Evolutionary conservation across 2,329 filamentous ascomycete genomes (phyloP).

Genomic region (Raffaelea albimanens): DNA sequence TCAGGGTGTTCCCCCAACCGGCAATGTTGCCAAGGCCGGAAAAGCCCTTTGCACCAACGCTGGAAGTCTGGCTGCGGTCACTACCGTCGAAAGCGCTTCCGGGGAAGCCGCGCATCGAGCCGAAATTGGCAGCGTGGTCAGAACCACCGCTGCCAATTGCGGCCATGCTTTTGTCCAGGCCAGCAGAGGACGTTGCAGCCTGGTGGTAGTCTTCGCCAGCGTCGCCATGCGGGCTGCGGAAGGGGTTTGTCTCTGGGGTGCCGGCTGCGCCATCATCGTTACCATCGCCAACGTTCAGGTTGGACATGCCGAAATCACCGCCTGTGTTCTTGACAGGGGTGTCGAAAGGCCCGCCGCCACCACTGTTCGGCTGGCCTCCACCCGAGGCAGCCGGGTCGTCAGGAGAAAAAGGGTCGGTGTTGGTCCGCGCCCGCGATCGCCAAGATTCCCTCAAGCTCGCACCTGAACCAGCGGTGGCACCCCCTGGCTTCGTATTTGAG

Average conservation of each 20-base stretch:
- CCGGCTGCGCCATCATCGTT: constrained; percentile 61
- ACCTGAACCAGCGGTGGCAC: neutral
- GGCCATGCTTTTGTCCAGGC: constrained; percentile 13
- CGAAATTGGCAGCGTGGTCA: constrained; percentile 41
- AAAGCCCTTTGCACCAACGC: constrained; percentile 70
- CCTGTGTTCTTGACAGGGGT: constrained; percentile 45
- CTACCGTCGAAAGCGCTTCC: constrained; percentile 53
- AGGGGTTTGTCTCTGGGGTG: constrained; percentile 94
- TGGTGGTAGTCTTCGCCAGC: constrained; percentile 35
- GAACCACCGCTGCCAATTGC: constrained; percentile 29
- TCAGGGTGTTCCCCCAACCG: constrained; percentile 50
- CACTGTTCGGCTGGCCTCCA: constrained; percentile 43
- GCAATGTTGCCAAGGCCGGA: constrained; percentile 50
- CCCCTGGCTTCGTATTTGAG: neutral
- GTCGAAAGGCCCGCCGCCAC: constrained; percentile 31
- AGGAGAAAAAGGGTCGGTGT: constrained; percentile 65
- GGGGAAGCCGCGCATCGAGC: constrained; percentile 41
- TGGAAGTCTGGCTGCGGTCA: constrained; percentile 89
- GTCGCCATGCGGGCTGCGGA: constrained; percentile 78
- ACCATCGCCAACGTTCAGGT: constrained; percentile 46
- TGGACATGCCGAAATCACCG: constrained; percentile 54
- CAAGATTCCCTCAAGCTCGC: constrained; percentile 29
- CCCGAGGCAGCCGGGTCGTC: constrained; percentile 57
- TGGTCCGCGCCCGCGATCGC: constrained; percentile 54
- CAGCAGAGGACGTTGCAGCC: neutral